These are phyloP conservation scores for Lizonia empirigonia DNA, from an alignment of 2,329 filamentous ascomycete genomes.

Conservation along the genomic window DNA sequence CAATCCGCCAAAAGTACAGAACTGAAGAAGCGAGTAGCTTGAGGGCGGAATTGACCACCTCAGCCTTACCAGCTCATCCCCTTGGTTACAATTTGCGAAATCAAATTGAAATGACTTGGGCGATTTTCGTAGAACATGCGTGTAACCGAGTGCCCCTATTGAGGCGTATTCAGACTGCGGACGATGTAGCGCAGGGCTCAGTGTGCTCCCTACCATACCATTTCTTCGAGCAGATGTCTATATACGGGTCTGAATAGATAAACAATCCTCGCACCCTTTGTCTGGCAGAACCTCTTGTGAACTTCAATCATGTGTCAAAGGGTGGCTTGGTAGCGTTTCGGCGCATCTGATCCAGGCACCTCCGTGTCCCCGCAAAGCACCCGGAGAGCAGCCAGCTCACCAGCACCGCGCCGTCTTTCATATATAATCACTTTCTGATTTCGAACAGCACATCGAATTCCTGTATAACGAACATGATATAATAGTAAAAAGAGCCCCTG, in stretches of 20 bases:
- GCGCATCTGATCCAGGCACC: constrained; percentile 34
- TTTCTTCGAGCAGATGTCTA: constrained; percentile 15
- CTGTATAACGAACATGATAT: constrained; percentile 23
- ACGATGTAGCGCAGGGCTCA: neutral
- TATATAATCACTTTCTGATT: neutral
- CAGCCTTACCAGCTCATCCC: neutral
- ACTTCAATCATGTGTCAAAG: constrained; percentile 27
- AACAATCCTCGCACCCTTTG: constrained; percentile 28
- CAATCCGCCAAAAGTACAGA: neutral
- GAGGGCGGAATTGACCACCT: neutral
- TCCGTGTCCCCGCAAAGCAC: constrained; percentile 39
- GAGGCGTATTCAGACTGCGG: constrained; percentile 7
- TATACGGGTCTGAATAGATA: constrained; percentile 39
- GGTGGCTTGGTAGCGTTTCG: constrained; percentile 39
- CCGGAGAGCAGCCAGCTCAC: neutral
- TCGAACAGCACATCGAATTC: neutral
- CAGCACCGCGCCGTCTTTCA: neutral
- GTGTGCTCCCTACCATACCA: constrained; percentile 13
- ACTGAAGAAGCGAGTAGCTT: neutral
- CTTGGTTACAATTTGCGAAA: neutral
- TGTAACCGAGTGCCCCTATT: neutral
- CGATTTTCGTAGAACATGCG: neutral
- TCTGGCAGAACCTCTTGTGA: constrained; percentile 21
- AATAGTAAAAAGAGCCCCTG: neutral
- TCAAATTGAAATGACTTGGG: neutral